Evolutionary conservation across 2,329 filamentous ascomycete genomes (phyloP).

Genomic region (Microsporum audouinii): DNA sequence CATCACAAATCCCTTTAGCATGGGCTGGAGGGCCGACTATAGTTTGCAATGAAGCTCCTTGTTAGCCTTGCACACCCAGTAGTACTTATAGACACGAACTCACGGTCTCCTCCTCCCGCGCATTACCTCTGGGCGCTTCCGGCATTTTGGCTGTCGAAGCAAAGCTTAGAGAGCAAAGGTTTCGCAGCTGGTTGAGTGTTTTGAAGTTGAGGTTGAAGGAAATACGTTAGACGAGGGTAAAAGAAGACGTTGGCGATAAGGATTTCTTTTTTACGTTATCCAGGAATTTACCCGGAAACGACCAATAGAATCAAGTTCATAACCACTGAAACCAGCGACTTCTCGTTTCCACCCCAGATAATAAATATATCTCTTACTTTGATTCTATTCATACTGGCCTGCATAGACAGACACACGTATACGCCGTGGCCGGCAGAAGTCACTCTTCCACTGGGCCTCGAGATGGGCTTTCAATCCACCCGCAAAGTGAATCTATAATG

Average conservation of each 20-base stretch:
- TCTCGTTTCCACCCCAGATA: neutral
- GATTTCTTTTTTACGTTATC: neutral
- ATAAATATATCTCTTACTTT: neutral
- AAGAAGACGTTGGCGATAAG: neutral
- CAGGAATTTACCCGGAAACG: too few species aligned
- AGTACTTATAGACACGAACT: neutral
- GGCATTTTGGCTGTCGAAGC: neutral
- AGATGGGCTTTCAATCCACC: neutral
- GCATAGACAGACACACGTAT: neutral
- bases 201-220: neutral
- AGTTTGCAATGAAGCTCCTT: neutral
- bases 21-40: constrained; percentile 23
- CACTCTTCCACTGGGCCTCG: neutral
- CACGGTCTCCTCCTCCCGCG: neutral
- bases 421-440: neutral
- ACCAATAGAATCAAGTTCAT: too few species aligned
- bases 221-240: neutral
- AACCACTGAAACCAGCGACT: neutral
- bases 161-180: neutral
- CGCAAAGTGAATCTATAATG: constrained; percentile 22
- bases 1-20: constrained; percentile 46
- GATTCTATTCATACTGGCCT: neutral
- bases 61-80: neutral
- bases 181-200: neutral
- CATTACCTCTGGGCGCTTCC: neutral